Base-by-base conservation (phyloP, 2,329 filamentous ascomycete species). In the Phyllosticta citriasiana region DNA sequence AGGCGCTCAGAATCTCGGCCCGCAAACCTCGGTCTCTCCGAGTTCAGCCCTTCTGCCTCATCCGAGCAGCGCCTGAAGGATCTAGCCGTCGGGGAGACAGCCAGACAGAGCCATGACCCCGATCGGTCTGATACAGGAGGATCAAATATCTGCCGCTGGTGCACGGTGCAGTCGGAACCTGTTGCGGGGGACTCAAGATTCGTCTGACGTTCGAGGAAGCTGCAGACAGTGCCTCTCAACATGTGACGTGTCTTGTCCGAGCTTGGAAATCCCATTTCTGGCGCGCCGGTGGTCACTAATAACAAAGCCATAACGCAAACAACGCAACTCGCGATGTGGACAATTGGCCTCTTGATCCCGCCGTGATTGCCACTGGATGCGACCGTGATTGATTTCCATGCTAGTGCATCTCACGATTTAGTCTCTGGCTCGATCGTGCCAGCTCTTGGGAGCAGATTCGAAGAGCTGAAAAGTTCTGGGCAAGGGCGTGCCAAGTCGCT, bases 241-340 rank as follows among this genome's bases (percentile, higher is more conserved):
- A 47, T 47, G 40, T n/a, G 40, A 47, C 58, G 67, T 5, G 67
- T 30, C 27, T 30, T 30, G 1, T 30, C 4, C 9, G 9, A 30
- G 27, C 6, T 30, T 30, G 27, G 27, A 8, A 30, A 6, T 30
- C 6, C 27, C 6, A 22, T 22, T 8, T 30, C 27, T 30, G 9
- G 27, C 27, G 27, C 27, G 27, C 27, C 27, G 5, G 27, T 30
- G 9, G 6, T 5, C 6, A 30, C 27, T 30, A 30, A 30, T 30
- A 4, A 30, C 4, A 30, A 30, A 30, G 6, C 9, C 26, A 8
- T 27, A 4, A 5, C 26, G 7, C 4, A 27, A 30, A 7, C 6
- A 30, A 30, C 27, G 27, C 5, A 8, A 30, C 27, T 30, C 27
- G 27, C 27, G 4, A 8, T 2, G 27, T 30, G 27, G 27, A 30